These are phyloP conservation scores for Stemphylium beticola DNA, from an alignment of 2,329 filamentous ascomycete species.

Conservation along the genomic window DNA sequence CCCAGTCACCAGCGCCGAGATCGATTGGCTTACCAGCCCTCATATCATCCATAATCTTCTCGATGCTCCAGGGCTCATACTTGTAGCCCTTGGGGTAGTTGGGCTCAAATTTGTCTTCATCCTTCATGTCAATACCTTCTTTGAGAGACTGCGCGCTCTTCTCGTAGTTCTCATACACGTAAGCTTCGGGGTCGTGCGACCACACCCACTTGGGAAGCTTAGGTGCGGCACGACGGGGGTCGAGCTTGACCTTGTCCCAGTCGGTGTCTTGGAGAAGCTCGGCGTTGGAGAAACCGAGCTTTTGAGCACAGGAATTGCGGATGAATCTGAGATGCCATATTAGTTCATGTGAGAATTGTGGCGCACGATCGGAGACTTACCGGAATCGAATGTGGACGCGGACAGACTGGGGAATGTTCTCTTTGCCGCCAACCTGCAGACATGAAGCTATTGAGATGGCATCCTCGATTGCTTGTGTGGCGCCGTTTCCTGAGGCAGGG, in stretches of 20 bases:
- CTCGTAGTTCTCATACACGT: conserved; percentile 54
- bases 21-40: conserved; percentile 43
- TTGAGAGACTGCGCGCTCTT: conserved; percentile 52
- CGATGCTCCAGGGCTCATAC: conserved; percentile 52
- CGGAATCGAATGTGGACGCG: conserved; percentile 52
- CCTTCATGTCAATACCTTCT: conserved; percentile 51
- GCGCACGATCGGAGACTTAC: conserved; percentile 26
- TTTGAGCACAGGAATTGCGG: conserved; percentile 57
- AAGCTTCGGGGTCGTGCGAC: conserved; percentile 54
- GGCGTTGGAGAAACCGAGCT: conserved; percentile 56
- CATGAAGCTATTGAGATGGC: conserved; percentile 55
- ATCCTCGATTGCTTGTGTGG: conserved; percentile 57
- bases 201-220: conserved; percentile 57
- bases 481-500: conserved; percentile 54
- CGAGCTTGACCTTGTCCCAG: conserved; percentile 56
- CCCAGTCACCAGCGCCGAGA: conserved; percentile 47
- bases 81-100: conserved; percentile 54
- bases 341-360: neutral
- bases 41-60: conserved; percentile 52
- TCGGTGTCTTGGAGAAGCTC: conserved; percentile 57
- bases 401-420: conserved; percentile 48
- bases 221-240: conserved; percentile 52
- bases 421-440: conserved; percentile 53
- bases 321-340: conserved; percentile 46
- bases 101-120: conserved; percentile 50